Conservation (phyloP, 805 yeast genomes). For the Saccharomycopsis javanensis region DNA sequence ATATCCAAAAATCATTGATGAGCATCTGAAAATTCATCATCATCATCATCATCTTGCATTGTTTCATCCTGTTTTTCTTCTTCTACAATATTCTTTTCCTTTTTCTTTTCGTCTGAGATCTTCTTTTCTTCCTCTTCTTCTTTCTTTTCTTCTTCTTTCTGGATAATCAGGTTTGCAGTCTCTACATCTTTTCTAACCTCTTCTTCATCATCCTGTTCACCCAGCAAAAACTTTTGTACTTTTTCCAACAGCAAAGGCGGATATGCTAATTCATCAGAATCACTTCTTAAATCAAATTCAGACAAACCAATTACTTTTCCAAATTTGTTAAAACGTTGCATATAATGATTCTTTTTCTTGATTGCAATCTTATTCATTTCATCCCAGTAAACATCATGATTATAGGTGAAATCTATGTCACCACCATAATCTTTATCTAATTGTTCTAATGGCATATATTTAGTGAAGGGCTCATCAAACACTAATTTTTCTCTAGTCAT, state of each 20-base stretch:
- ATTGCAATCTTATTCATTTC: constrained; percentile 51
- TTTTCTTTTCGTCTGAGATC: neutral
- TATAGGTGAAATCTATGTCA: constrained; percentile 68
- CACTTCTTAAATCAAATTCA: constrained; percentile 67
- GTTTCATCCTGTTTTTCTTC: neutral
- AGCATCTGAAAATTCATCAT: neutral
- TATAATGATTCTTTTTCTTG: constrained; percentile 50
- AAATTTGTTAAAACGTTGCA: constrained; percentile 57
- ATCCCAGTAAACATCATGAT: constrained; percentile 75
- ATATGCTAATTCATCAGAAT: constrained; percentile 23
- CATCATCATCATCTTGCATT: neutral
- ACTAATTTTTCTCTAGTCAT: constrained; percentile 88
- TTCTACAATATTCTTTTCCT: neutral
- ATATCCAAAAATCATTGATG: neutral
- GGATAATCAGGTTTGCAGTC: neutral
- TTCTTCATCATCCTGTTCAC: neutral
- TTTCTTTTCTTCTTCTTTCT: neutral
- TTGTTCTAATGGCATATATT: constrained; percentile 74
- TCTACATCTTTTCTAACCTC: neutral
- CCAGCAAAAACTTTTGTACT: neutral
- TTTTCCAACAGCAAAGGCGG: constrained; percentile 21
- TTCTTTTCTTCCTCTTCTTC: neutral
- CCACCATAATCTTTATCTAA: constrained; percentile 85
- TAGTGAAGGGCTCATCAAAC: constrained; percentile 77
- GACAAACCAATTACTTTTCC: constrained; percentile 71